Evolutionary conservation across 805 yeast species (phyloP), one percentile per base, ranked within the genome.

Genomic region (Candida easanensis): DNA sequence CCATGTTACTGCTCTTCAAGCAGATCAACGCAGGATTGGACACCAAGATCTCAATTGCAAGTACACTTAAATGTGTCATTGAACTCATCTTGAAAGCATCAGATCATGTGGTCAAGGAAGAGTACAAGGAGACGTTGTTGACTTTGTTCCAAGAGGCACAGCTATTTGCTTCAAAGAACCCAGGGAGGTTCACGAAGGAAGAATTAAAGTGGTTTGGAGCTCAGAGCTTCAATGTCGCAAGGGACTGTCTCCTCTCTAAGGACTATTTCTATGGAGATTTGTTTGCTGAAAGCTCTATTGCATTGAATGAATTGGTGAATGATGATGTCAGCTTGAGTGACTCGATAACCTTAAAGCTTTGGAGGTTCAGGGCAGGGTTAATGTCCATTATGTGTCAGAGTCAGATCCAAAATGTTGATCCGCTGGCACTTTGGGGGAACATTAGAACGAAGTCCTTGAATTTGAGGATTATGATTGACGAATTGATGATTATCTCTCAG

Each of bases 141-240:
- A 30, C 36, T 3, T 31, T 55, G 26, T 43, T 39, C 39, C 34
- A 30, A 32, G 50, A 57, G 36, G 43, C 47, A 15, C n/a, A 37
- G n/a, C 39, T 31, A 18, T 37, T 47, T 51, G 45, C 54, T 9
- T 40, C 33, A 35, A 32, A 37, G 3, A 25, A 35, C 15, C 35
- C 33, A 17, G 53, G 51, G 19, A 39, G 40, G 5, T 49, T 64
- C n/a, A 52, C 65, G 0, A 45, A 50, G 5, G 59, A 60, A 34
- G 75, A 70, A 34, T 48, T 66, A 17, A 70, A 64, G 48, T 70
- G 75, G 75, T 66, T 69, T 49, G 57, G 66, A 0, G 58, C 71
- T 2, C 58, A 58, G 5, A 51, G 67, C 1, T 68, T 63, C 40
- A 69, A 67, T 37, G 32, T 63, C 14, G 50, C 62, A 1, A 52